Base-by-base conservation (phyloP, 225 moss, liverwort and hornwort genomes). In the Marchantia paleacea region DNA sequence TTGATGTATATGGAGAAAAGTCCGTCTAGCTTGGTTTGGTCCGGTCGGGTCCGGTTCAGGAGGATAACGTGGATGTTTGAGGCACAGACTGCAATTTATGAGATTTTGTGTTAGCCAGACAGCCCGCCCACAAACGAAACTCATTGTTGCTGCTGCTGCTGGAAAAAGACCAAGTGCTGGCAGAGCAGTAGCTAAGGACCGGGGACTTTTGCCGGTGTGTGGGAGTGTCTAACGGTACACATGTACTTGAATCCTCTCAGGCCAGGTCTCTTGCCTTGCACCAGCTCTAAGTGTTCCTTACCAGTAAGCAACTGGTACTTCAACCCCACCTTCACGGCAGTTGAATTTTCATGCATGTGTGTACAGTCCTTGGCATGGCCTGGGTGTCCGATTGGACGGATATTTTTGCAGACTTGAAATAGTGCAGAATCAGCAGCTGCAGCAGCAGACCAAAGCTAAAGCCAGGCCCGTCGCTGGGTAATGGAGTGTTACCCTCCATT, bases 301-400 rank as follows among this genome's bases (percentile, higher is more conserved):
- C n/a, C n/a, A 62, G 62, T 62, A 62, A 68, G 14, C n/a, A n/a
- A n/a, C 57, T 57, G 19, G 68, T 68, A 68, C 68, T 29, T 68
- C 0, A 68, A 68, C 68, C 31, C 68, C 68, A 68, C 68, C 68
- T 31, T 26, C 68, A 68, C 30, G 68, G 29, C 68, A 31, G 68
- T 68, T 68, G 68, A 68, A 68, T 28, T 68, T 24, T 68, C 68
- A 31, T 68, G 28, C 29, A 68, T 68, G 29, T 68, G 68, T 68
- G 68, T 68, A 68, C 68, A 68, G 68, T 68, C 11, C 29, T 68
- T 31, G 11, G 68, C 29, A 68, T 30, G 68, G 68, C 68, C 30
- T 68, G 68, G 29, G 25, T 13, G 68, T 13, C 29, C 68, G 31
- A 68, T 29, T 12, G 68, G 68, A 68, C 9, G 68, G 14, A 24